Evolutionary conservation across 208 protist species (phyloP).

Genomic region (Angomonas deanei): DNA sequence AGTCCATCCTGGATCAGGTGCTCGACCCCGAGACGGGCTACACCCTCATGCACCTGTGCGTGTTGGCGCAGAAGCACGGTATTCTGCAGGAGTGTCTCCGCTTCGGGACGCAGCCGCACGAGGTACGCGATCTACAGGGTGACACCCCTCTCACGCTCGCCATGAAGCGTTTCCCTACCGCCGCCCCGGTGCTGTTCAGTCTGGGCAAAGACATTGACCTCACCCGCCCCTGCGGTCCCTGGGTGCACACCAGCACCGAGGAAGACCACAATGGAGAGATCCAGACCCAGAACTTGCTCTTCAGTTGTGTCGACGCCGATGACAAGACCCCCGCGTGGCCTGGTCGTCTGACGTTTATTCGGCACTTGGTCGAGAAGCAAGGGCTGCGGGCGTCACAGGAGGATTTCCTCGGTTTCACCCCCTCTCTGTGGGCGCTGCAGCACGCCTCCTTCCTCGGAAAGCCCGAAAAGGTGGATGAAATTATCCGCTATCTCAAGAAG

Average conservation of each 20-base stretch:
- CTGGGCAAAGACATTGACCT: constrained; percentile 11
- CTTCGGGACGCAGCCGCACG: constrained; percentile 27
- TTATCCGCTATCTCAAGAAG: constrained; percentile 19
- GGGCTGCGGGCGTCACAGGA: constrained; percentile 6
- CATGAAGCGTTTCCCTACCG: constrained; percentile 12
- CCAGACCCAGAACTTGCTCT: constrained; percentile 21
- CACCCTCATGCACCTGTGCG: constrained; percentile 39
- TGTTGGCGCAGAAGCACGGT: constrained; percentile 9
- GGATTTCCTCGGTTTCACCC: constrained; percentile 35
- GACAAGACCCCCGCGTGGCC: constrained; percentile 22
- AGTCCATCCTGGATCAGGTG: constrained; percentile 29
- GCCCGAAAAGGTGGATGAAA: not conserved
- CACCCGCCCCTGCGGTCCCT: constrained; percentile 2
- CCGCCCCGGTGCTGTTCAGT: constrained; percentile 12
- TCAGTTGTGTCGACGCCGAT: constrained; percentile 24
- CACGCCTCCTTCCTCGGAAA: constrained; percentile 17
- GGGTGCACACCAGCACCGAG: not conserved
- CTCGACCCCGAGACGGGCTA: constrained; percentile 26
- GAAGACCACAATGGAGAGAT: not conserved
- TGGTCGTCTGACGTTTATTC: constrained; percentile 20
- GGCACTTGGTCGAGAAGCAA: constrained; percentile 17
- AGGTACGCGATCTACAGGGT: constrained; percentile 28
- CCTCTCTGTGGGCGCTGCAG: constrained; percentile 24
- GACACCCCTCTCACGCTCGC: constrained; percentile 37
- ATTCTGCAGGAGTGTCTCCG: constrained; percentile 25